Conservation (phyloP, 768 basidiomycete genomes). For the Naematelia aurantialba region DNA sequence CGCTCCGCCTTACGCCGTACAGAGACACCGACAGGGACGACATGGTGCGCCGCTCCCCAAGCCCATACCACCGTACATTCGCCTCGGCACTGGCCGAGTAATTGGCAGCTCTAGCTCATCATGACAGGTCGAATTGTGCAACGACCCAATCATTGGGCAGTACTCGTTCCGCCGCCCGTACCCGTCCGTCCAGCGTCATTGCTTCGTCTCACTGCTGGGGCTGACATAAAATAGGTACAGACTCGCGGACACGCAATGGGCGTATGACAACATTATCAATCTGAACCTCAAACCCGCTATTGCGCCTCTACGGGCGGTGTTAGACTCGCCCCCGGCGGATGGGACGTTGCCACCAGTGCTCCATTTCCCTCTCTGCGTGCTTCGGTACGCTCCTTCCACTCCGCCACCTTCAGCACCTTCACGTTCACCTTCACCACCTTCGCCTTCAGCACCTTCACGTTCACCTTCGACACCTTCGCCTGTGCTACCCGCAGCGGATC, state of each 20-base stretch:
- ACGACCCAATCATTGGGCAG: background rate
- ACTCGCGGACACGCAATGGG: background rate
- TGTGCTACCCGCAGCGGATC: too few relatives aligned
- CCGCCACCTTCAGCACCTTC: background rate
- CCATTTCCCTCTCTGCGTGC: background rate
- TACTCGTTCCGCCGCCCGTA: background rate
- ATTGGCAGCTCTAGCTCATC: background rate
- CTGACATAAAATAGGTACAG: background rate
- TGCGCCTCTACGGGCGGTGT: background rate
- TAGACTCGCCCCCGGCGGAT: too few relatives aligned
- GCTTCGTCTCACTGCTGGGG: too few relatives aligned
- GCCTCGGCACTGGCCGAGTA: background rate
- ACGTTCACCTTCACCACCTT: background rate
- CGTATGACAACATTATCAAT: background rate
- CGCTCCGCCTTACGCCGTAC: background rate
- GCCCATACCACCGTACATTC: background rate
- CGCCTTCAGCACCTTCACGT: too few relatives aligned
- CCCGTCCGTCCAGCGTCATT: slow-evolving; percentile 1
- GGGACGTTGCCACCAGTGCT: too few relatives aligned
- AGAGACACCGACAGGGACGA: background rate
- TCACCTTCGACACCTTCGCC: too few relatives aligned
- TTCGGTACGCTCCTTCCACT: too few relatives aligned
- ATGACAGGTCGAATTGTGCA: slow-evolving; percentile 3
- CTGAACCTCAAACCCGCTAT: background rate
- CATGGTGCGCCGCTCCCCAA: background rate